These are phyloP conservation scores for Solanum boliviense DNA, from an alignment of 257 asterid species.

Conservation along the genomic window DNA sequence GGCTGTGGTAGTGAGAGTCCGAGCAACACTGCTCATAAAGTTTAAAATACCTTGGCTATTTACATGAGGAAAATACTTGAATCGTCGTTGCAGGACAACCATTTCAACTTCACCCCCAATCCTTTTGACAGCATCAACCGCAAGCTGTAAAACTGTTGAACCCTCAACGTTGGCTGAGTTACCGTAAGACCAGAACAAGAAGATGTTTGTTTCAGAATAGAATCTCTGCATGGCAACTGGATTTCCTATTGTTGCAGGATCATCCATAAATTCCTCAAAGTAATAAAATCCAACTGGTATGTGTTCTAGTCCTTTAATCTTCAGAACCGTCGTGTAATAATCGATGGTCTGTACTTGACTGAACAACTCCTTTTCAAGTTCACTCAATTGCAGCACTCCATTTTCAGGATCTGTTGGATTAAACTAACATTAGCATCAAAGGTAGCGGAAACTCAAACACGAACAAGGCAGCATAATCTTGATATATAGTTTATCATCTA, in stretches of 20 bases:
- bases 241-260: constrained; percentile 68
- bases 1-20: not conserved
- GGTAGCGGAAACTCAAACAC: not conserved
- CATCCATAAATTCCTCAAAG: constrained; percentile 69
- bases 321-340: constrained; percentile 70
- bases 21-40: not conserved
- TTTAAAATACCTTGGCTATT: constrained; percentile 40
- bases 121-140: constrained; percentile 51
- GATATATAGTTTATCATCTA: not conserved
- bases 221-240: constrained; percentile 81
- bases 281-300: constrained; percentile 70
- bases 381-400: constrained; percentile 40
- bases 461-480: not conserved
- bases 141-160: constrained; percentile 37
- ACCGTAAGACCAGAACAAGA: constrained; percentile 83
- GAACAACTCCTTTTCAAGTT: constrained; percentile 56
- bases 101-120: constrained; percentile 56
- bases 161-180: constrained; percentile 43
- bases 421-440: not conserved
- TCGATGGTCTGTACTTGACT: constrained; percentile 57
- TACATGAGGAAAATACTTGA: constrained; percentile 75
- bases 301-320: constrained; percentile 66
- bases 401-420: constrained; percentile 22
- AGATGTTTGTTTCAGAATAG: constrained; percentile 46
- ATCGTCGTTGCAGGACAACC: constrained; percentile 44